Evolutionary conservation across 2,329 filamentous ascomycete species (phyloP).

Genomic region (Ascochyta koolunga): DNA sequence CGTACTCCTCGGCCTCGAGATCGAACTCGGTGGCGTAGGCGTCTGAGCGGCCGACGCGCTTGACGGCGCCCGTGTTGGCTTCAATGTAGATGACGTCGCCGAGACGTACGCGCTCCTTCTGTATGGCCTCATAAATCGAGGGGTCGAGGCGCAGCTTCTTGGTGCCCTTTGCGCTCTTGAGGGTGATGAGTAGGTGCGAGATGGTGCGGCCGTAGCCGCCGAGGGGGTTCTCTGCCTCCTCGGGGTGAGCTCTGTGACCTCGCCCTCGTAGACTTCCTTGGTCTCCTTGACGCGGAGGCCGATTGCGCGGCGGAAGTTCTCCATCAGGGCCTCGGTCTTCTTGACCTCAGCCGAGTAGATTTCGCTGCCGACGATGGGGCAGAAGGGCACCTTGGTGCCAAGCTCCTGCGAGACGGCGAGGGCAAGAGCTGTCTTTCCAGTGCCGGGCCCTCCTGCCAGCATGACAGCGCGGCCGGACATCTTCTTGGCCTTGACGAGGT

Average conservation of each 20-base stretch:
- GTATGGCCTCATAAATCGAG: conserved; percentile 98
- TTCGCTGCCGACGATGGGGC: conserved; percentile 96
- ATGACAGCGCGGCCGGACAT: conserved; percentile 96
- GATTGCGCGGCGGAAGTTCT: conserved; percentile 97
- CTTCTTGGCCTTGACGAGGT: conserved; percentile 93
- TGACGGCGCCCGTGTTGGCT: conserved; percentile 97
- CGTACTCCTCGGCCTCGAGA: conserved; percentile 97
- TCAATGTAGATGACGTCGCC: conserved; percentile 99
- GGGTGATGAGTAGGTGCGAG: conserved; percentile 88
- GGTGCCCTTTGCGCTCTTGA: conserved; percentile 94
- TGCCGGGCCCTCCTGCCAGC: conserved; percentile 88
- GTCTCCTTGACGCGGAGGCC: conserved; percentile 95
- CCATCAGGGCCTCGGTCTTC: conserved; percentile 99
- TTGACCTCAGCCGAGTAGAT: conserved; percentile 98
- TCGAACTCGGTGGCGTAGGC: conserved; percentile 99
- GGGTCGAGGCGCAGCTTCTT: conserved; percentile 97
- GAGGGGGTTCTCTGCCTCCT: conserved; percentile 96
- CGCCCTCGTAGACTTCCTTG: conserved; percentile 98
- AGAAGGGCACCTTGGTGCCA: conserved; percentile 97
- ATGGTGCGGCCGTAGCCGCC: conserved; percentile 98
- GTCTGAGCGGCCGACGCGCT: conserved; percentile 93
- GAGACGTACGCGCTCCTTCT: conserved; percentile 94
- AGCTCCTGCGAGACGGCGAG: conserved; percentile 96
- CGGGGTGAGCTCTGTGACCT: conserved; percentile 95
- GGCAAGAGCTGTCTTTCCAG: conserved; percentile 95